phyloP scores from a whole-genome alignment of 768 basidiomycete species.

The Sarcodon aspratus region DNA sequence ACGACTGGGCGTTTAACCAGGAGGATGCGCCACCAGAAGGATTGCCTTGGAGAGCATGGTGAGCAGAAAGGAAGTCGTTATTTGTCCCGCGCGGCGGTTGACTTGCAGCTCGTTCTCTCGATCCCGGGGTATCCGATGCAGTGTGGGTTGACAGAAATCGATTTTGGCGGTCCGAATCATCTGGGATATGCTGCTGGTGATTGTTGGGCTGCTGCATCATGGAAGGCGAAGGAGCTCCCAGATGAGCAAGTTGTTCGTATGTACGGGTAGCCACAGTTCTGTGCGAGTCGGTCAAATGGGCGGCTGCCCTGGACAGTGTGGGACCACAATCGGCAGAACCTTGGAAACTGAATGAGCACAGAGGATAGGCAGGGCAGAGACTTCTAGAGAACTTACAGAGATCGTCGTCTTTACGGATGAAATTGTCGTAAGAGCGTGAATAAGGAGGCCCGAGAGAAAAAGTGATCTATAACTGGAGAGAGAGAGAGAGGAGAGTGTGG shows the following conservation, averaged over 20 bases:
- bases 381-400: no score
- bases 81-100: conserved; percentile 48
- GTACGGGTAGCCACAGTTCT: conserved; percentile 16
- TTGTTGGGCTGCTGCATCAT: conserved; percentile 23
- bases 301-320: no score
- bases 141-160: conserved; percentile 35
- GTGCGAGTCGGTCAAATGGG: no score
- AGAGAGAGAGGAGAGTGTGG: no score
- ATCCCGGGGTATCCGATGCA: conserved; percentile 28
- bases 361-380: no score
- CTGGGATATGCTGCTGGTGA: conserved; percentile 21
- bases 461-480: no score
- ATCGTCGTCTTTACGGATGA: no score
- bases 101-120: conserved; percentile 56
- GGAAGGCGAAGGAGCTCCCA: conserved; percentile 13
- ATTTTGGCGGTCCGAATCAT: conserved; percentile 51
- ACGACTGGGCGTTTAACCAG: conserved; percentile 24
- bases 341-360: no score
- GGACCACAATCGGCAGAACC: no score
- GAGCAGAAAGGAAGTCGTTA: conserved; percentile 40
- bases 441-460: no score
- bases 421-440: no score
- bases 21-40: conserved; percentile 3
- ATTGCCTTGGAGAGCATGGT: conserved; percentile 35
- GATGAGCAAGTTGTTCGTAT: conserved; percentile 12